Conservation (phyloP, 768 basidiomycete species). For the Panus rudis region DNA sequence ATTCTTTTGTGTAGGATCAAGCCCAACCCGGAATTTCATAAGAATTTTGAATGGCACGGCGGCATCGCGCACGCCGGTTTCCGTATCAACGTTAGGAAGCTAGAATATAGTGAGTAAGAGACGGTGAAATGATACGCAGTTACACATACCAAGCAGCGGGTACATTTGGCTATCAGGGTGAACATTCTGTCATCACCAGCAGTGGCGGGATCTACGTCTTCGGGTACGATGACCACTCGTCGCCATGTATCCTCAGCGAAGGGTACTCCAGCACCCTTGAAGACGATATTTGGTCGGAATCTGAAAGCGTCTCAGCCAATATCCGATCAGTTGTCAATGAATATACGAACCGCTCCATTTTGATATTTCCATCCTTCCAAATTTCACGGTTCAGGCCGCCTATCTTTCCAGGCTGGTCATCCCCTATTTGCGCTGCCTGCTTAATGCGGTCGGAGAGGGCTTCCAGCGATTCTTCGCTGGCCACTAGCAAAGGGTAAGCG, state of each 20-base stretch:
- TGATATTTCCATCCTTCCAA: slow-evolving; percentile 45
- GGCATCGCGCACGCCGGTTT: slow-evolving; percentile 56
- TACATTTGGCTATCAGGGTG: slow-evolving; percentile 59
- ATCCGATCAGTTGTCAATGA: not conserved
- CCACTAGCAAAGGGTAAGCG: slow-evolving; percentile 60
- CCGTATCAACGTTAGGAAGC: slow-evolving; percentile 68
- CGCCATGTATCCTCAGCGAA: slow-evolving; percentile 71
- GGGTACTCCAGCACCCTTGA: slow-evolving; percentile 54
- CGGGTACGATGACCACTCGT: slow-evolving; percentile 46
- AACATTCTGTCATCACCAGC: slow-evolving; percentile 23
- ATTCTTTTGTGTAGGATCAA: slow-evolving; percentile 41
- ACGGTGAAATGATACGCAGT: not conserved
- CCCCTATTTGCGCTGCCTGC: slow-evolving; percentile 40
- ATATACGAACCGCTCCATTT: slow-evolving; percentile 49
- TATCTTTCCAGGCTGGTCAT: slow-evolving; percentile 9
- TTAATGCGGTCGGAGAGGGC: slow-evolving; percentile 44
- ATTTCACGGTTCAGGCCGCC: slow-evolving; percentile 26
- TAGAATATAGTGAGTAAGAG: slow-evolving; percentile 20
- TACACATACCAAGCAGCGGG: slow-evolving; percentile 60
- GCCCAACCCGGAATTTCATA: slow-evolving; percentile 62
- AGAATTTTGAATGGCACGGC: slow-evolving; percentile 73
- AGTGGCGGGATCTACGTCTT: slow-evolving; percentile 37
- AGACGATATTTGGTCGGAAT: slow-evolving; percentile 72
- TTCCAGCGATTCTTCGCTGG: slow-evolving; percentile 59
- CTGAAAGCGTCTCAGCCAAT: slow-evolving; percentile 28